Base-by-base conservation (phyloP, 108 stramenopile genomes). In the Nitzschia putrida region DNA sequence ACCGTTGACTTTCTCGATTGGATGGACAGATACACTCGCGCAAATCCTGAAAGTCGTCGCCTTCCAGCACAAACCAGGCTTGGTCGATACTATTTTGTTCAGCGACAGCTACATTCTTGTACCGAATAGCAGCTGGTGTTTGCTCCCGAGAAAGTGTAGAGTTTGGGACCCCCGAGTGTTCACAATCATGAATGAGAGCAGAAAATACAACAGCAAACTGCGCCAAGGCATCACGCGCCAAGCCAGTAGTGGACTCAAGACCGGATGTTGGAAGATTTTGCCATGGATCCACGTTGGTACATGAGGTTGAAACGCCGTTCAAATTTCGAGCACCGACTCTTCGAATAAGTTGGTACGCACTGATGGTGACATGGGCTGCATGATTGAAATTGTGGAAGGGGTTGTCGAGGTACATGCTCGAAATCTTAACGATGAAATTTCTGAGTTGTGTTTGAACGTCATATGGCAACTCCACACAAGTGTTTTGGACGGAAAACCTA, bases 171-270 rank as follows among this genome's bases (percentile, higher is more conserved):
- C 81, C 81, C 13, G 29, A 18, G 61, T 82, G 81, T 12, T 82
- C 88, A 25, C 84, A 83, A 61, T 89, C 61, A 51, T 86, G 88
- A 53, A 86, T 73, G n/a, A 86, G 64, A n/a, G 88, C 84, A 18
- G 87, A 83, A 49, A 86, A 85, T 26, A 85, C 58, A 58, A 79
- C 55, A 34, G 85, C 85, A 29, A 86, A 79, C 11, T 68, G 67
- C 5, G 78, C 70, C 13, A 76, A 67, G 14, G 88, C 81, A 76
- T 89, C 85, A 11, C 71, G 64, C 13, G 79, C 75, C 13, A 64
- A 16, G 24, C 26, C 57, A 39, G 34, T 12, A 5, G 26, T n/a
- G 0, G 8, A 2, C 12, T 21, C 54, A 55, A 21, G 54, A 55
- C 23, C 13, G 2, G 49, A 20, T 18, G 54, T 16, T 34, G 57